Conservation (phyloP, 495 filamentous ascomycete genomes). For the Zalerion maritima region DNA sequence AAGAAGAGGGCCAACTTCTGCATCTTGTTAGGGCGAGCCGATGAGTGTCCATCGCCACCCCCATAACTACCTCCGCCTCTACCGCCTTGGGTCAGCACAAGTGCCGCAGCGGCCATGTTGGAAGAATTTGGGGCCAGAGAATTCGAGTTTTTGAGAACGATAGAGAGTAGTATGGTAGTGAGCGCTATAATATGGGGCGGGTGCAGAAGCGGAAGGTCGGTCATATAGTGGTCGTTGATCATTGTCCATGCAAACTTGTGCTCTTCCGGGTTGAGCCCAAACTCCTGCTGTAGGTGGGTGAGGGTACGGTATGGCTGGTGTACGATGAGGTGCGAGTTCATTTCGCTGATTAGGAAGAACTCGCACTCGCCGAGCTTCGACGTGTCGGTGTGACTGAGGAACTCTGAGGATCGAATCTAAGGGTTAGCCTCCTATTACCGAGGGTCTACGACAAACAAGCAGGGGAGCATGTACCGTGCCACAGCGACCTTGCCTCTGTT, state of each 20-base stretch:
- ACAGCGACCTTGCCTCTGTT: slow-evolving; percentile 69
- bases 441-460: too few species aligned
- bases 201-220: slow-evolving; percentile 77
- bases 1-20: slow-evolving; percentile 72
- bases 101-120: slow-evolving; percentile 14
- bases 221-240: slow-evolving; percentile 94
- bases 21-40: slow-evolving; percentile 35
- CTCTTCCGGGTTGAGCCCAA: slow-evolving; percentile 66
- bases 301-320: slow-evolving; percentile 95
- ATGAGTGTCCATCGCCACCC: slow-evolving; percentile 1
- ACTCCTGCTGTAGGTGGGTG: slow-evolving; percentile 50
- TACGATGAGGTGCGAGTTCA: slow-evolving; percentile 86
- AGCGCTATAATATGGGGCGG: slow-evolving; percentile 83
- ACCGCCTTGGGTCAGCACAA: slow-evolving; percentile 8
- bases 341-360: slow-evolving; percentile 87
- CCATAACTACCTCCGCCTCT: slow-evolving; percentile 5
- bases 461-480: slow-evolving; percentile 48
- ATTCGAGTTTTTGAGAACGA: slow-evolving; percentile 50
- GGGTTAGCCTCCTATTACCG: too few species aligned
- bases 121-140: slow-evolving; percentile 19
- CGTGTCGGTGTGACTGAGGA: slow-evolving; percentile 67
- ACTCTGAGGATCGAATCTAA: slow-evolving; percentile 35
- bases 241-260: slow-evolving; percentile 63
- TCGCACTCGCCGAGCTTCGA: slow-evolving; percentile 89
- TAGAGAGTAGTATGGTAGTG: slow-evolving; percentile 73